These are phyloP conservation scores for Irpex sp. DNA, from an alignment of 1,284 basidiomycete genomes.

Conservation along the genomic window DNA sequence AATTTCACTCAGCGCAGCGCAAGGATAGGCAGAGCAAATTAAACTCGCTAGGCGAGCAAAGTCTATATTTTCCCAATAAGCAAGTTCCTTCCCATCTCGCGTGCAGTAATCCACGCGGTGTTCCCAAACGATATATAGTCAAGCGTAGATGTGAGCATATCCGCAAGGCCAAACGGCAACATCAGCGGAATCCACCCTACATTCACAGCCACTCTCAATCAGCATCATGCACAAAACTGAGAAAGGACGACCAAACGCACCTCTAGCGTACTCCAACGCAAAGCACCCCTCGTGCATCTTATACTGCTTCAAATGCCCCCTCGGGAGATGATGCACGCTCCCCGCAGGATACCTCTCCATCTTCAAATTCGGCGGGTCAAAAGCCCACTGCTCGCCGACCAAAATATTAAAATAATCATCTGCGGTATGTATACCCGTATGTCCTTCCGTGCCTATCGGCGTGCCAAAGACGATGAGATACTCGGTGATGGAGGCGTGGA, in stretches of 20 bases:
- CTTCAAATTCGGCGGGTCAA: constrained; percentile 74
- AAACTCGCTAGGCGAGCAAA: neutral
- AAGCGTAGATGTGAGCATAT: constrained; percentile 84
- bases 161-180: constrained; percentile 91
- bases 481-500: constrained; percentile 93
- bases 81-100: constrained; percentile 82
- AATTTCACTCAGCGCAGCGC: no score
- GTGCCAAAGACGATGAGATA: constrained; percentile 96
- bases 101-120: constrained; percentile 75
- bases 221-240: no score
- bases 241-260: no score
- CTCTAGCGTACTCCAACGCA: constrained; percentile 92
- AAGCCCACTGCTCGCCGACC: constrained; percentile 91
- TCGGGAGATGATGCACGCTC: constrained; percentile 77
- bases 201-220: constrained; percentile 2
- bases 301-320: constrained; percentile 93
- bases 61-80: constrained; percentile 82
- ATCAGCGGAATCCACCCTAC: constrained; percentile 88
- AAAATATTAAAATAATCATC: constrained; percentile 99
- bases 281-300: constrained; percentile 96
- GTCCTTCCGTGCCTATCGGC: constrained; percentile 94
- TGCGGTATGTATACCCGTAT: constrained; percentile 90
- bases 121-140: constrained; percentile 83
- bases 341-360: constrained; percentile 86
- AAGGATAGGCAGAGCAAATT: no score